These are phyloP conservation scores for Pulchroboletus neoregius DNA, from an alignment of 1,284 basidiomycete genomes.

Conservation along the genomic window DNA sequence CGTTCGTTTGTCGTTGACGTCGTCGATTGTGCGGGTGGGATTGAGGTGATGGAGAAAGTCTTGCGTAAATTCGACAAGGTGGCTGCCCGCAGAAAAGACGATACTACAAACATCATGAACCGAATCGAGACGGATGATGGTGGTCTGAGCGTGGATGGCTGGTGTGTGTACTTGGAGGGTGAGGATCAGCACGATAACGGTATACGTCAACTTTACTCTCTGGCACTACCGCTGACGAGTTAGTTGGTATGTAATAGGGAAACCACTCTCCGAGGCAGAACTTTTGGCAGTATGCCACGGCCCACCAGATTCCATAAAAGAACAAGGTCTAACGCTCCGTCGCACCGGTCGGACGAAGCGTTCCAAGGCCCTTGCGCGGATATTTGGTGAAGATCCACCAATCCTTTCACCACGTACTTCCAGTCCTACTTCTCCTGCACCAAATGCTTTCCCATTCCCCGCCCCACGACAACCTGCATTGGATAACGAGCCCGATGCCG, in stretches of 20 bases:
- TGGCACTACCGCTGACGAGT: background rate
- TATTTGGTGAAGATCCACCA: constrained; percentile 56
- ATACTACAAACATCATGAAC: constrained; percentile 43
- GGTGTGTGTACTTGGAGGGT: constrained; percentile 75
- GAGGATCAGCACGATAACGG: constrained; percentile 57
- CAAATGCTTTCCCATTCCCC: constrained; percentile 19
- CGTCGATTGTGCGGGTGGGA: constrained; percentile 70
- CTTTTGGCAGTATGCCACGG: constrained; percentile 84
- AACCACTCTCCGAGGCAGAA: constrained; percentile 79
- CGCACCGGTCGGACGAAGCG: constrained; percentile 40
- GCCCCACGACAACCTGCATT: constrained; percentile 20
- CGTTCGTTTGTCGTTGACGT: constrained; percentile 78
- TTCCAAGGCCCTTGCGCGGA: constrained; percentile 47
- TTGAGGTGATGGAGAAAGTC: constrained; percentile 82
- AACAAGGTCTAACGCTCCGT: constrained; percentile 79
- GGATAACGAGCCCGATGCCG: constrained; percentile 42
- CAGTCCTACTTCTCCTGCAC: constrained; percentile 36
- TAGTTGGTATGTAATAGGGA: constrained; percentile 38
- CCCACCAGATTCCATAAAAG: constrained; percentile 76
- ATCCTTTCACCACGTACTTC: constrained; percentile 20
- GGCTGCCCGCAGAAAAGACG: constrained; percentile 44
- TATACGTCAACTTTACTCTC: constrained; percentile 32
- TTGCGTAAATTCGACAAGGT: constrained; percentile 85
- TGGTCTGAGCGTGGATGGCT: constrained; percentile 78
- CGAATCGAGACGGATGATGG: constrained; percentile 57